Conservation (phyloP, 768 basidiomycete species). For the Baorangia bicolor region DNA sequence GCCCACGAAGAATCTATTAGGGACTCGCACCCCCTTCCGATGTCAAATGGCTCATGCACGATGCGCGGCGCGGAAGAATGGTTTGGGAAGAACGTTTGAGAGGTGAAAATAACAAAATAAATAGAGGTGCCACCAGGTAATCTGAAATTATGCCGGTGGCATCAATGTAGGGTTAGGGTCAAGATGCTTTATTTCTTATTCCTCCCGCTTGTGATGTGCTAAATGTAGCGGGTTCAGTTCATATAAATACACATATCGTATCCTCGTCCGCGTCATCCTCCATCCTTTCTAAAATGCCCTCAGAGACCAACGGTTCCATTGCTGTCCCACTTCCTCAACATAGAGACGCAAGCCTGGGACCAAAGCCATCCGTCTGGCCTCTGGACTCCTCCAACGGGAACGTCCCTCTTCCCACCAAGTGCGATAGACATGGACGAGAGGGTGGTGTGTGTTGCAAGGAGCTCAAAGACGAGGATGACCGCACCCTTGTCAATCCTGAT, state of each 20-base stretch:
- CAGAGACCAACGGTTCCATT: slow-evolving; percentile 8
- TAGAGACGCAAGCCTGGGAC: slow-evolving; percentile 6
- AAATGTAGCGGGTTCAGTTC: not conserved
- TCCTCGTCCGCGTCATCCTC: not conserved
- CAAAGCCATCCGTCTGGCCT: slow-evolving; percentile 64
- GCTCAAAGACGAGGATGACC: slow-evolving; percentile 74
- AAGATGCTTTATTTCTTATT: not conserved
- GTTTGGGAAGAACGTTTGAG: not conserved
- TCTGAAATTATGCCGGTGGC: not conserved
- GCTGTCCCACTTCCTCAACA: slow-evolving; percentile 23
- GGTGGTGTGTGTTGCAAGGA: slow-evolving; percentile 87
- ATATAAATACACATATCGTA: slow-evolving; percentile 8
- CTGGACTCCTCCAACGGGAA: slow-evolving; percentile 44
- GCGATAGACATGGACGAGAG: slow-evolving; percentile 49
- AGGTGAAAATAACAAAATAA: not conserved
- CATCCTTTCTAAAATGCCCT: slow-evolving; percentile 18
- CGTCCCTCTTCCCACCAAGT: slow-evolving; percentile 55
- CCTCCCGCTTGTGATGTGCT: not conserved
- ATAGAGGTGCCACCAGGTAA: not conserved
- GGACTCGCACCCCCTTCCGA: not conserved
- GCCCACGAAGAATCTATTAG: not conserved
- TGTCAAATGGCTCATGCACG: not conserved
- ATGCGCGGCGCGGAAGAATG: not conserved
- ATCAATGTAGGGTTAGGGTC: slow-evolving; percentile 13
- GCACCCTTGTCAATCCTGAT: slow-evolving; percentile 83